Base-by-base conservation (phyloP, 176 grass and related monocot species). In the Musa beccarii region DNA sequence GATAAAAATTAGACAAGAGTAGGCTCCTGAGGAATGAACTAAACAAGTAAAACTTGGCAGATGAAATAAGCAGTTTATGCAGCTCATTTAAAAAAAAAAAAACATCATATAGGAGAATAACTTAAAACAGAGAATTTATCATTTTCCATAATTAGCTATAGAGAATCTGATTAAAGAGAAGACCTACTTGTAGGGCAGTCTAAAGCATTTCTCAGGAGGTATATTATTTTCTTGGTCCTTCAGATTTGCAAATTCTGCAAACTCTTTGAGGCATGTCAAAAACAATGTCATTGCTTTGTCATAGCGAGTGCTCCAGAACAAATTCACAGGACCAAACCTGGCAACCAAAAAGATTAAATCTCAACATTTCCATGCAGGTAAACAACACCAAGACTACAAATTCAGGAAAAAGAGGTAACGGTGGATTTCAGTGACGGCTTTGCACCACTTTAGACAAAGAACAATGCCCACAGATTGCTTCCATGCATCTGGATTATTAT, bases 241-340 rank as follows among this genome's bases (percentile, higher is more conserved):
- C 49, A 67, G 84, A 82, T 87, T 73, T 53, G 91, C 86, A 34
- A 95, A 95, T 75, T 99, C 96, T 0, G 96, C 80, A 52, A 99
- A 99, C 66, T 99, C 96, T 84, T 94, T 92, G 25, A 99, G 85
- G 84, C 91, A 95, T 65, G 96, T 99, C 21, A 95, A 82, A 75
- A 94, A 99, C 74, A 89, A 89, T 81, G 86, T 92, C 96, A 99
- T 99, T 20, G 90, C 96, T 86, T 99, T 99, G 83, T 99, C 91
- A 74, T 92, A 99, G 28, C 96, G 81, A 49, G 91, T 99, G 83
- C 88, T 99, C 96, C 95, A 99, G 75, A 99, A 99, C 81, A 99
- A 84, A 85, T 99, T 99, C 52, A 99, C 96, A 19, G 96, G 96
- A 62, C 96, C 96, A 94, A 94, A 99, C 83, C 91, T 99, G 86